A percentile compares a stretch with the other conserved stretches of the same genome.
Evolutionary conservation across 163 green algal genomes (phyloP).

Genomic region (Volvox carteri): DNA sequence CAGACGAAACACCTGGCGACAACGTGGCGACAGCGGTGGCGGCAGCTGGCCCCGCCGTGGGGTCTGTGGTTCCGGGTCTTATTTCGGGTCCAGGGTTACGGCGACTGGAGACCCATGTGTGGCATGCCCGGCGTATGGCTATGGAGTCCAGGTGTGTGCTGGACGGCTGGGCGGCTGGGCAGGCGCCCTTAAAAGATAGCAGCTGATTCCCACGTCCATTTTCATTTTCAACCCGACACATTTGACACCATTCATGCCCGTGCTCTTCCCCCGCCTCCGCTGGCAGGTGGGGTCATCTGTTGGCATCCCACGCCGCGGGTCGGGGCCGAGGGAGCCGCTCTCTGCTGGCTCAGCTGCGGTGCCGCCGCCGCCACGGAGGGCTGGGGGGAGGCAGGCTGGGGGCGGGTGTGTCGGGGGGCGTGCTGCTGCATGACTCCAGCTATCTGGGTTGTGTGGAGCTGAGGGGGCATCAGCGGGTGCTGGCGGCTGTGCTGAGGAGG

Average conservation of each 20-base stretch:
- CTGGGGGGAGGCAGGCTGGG: conserved; percentile 23
- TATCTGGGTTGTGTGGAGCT: conserved; percentile 65
- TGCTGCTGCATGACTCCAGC: conserved; percentile 58
- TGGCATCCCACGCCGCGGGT: conserved; percentile 51
- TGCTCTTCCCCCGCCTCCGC: neutral
- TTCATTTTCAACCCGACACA: too few relatives aligned
- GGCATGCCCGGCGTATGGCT: conserved; percentile 57
- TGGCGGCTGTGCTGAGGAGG: conserved; percentile 49
- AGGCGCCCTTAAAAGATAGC: too few relatives aligned
- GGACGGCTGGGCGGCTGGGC: too few relatives aligned
- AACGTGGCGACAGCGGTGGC: neutral
- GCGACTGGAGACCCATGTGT: conserved; percentile 64
- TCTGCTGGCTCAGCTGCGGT: conserved; percentile 43
- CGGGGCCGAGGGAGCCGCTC: conserved; percentile 61
- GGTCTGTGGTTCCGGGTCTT: neutral
- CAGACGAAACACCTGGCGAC: too few relatives aligned
- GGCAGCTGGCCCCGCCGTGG: neutral
- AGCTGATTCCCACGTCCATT: too few relatives aligned
- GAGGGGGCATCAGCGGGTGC: conserved; percentile 48
- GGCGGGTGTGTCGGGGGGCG: conserved; percentile 29
- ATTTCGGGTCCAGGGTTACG: neutral
- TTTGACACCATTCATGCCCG: too few relatives aligned
- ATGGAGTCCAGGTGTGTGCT: conserved; percentile 52
- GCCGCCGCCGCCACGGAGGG: neutral
- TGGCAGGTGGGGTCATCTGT: conserved; percentile 55